Evolutionary conservation across 2,329 filamentous ascomycete species (phyloP).

Genomic region (Thelonectria olida): DNA sequence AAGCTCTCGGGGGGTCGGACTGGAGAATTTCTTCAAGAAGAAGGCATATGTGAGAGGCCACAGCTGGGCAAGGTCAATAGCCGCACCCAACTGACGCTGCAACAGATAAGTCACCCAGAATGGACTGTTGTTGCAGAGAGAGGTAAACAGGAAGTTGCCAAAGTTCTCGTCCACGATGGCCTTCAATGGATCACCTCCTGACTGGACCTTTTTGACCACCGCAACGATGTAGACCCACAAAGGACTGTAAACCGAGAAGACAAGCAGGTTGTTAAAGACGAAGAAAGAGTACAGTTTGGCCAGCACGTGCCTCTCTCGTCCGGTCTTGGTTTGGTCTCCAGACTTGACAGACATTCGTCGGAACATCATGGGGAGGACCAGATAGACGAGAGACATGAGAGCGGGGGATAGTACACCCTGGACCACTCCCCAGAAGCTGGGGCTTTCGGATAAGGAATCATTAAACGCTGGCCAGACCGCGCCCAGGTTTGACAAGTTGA

Average conservation of each 20-base stretch:
- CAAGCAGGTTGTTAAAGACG: constrained; percentile 93
- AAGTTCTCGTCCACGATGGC: constrained; percentile 73
- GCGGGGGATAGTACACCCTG: constrained; percentile 93
- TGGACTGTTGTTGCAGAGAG: constrained; percentile 82
- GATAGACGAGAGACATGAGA: constrained; percentile 86
- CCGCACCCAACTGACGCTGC: constrained; percentile 90
- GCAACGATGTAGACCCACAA: constrained; percentile 77
- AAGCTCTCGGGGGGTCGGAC: constrained; percentile 87
- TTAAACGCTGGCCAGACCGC: constrained; percentile 82
- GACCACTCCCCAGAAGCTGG: constrained; percentile 81
- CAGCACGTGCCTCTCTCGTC: constrained; percentile 89
- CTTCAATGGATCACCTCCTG: constrained; percentile 71
- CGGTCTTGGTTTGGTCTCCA: constrained; percentile 91
- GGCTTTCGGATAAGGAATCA: constrained; percentile 67
- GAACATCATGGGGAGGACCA: constrained; percentile 90
- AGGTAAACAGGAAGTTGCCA: constrained; percentile 71
- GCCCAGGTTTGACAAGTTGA: constrained; percentile 84
- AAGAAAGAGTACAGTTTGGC: constrained; percentile 95
- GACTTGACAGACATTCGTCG: constrained; percentile 83
- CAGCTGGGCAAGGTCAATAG: constrained; percentile 91
- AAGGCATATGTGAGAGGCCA: constrained; percentile 87
- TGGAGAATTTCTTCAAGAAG: constrained; percentile 83
- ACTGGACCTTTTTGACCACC: constrained; percentile 67
- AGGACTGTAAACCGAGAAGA: constrained; percentile 92
- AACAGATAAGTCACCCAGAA: constrained; percentile 97